Conservation (phyloP, 2,329 filamentous ascomycete species). For the Coniochaeta sp. region DNA sequence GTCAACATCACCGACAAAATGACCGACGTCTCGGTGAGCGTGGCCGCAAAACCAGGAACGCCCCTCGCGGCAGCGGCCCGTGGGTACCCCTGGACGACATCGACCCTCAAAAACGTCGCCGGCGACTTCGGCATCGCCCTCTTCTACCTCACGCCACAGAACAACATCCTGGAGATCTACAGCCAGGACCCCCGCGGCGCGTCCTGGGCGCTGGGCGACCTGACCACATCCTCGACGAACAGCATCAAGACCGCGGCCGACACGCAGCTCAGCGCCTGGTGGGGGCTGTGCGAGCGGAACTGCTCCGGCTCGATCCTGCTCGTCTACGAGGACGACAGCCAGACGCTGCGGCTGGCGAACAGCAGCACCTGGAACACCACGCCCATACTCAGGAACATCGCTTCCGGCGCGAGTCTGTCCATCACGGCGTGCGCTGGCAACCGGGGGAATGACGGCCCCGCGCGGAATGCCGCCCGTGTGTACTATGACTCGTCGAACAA, state of each 20-base stretch:
- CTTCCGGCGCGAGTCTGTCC: not conserved
- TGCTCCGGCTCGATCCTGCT: not conserved
- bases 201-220: not conserved
- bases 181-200: not conserved
- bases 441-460: not conserved
- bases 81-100: constrained; percentile 1
- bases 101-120: not conserved
- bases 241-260: not conserved
- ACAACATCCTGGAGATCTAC: constrained; percentile 3
- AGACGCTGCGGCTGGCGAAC: not conserved
- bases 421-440: not conserved
- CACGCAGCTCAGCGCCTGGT: constrained; percentile 3
- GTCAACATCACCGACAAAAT: constrained; percentile 7
- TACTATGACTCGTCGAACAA: constrained; percentile 4
- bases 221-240: not conserved
- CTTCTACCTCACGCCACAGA: constrained; percentile 1
- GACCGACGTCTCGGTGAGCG: not conserved
- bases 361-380: constrained; percentile 2
- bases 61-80: not conserved
- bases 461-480: not conserved
- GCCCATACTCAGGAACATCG: not conserved
- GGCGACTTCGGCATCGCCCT: constrained; percentile 3
- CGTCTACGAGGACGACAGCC: constrained; percentile 4
- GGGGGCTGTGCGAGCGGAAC: constrained; percentile 3
- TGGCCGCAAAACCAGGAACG: not conserved